These are phyloP conservation scores for Halophytophthora polymorphica DNA, from an alignment of 352 stramenopile species.

Conservation along the genomic window DNA sequence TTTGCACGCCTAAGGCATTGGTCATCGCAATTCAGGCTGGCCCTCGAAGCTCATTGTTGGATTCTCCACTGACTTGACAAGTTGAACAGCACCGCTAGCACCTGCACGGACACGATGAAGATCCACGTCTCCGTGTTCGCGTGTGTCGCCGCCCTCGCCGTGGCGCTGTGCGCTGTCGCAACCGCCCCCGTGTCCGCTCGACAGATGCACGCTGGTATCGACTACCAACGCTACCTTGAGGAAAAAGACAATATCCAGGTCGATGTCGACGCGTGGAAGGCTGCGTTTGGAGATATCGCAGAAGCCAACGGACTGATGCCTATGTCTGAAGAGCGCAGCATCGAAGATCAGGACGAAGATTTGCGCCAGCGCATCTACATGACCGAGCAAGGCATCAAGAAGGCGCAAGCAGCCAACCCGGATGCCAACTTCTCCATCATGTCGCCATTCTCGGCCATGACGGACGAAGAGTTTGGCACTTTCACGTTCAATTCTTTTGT, in stretches of 20 bases:
- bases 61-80: neutral
- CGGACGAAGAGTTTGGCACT: slow-evolving; percentile 29
- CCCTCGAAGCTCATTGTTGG: slow-evolving; percentile 1
- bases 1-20: neutral
- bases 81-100: neutral
- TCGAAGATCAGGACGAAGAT: slow-evolving; percentile 22
- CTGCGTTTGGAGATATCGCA: slow-evolving; percentile 8
- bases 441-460: slow-evolving; percentile 31
- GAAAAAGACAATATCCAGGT: slow-evolving; percentile 16
- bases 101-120: neutral
- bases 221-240: slow-evolving; percentile 33
- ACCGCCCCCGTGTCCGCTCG: slow-evolving; percentile 5
- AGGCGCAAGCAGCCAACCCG: slow-evolving; percentile 19
- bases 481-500: slow-evolving; percentile 24
- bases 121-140: neutral
- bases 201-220: slow-evolving; percentile 26
- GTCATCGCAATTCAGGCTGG: neutral
- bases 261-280: slow-evolving; percentile 18
- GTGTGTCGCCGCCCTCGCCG: neutral
- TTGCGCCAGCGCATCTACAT: slow-evolving; percentile 28
- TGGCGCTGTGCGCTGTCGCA: neutral
- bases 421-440: slow-evolving; percentile 34
- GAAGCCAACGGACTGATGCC: slow-evolving; percentile 17
- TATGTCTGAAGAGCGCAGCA: slow-evolving; percentile 14
- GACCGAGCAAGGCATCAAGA: slow-evolving; percentile 18